Base-by-base conservation (phyloP, 1,284 basidiomycete genomes). In the Leucoagaricus sp. region DNA sequence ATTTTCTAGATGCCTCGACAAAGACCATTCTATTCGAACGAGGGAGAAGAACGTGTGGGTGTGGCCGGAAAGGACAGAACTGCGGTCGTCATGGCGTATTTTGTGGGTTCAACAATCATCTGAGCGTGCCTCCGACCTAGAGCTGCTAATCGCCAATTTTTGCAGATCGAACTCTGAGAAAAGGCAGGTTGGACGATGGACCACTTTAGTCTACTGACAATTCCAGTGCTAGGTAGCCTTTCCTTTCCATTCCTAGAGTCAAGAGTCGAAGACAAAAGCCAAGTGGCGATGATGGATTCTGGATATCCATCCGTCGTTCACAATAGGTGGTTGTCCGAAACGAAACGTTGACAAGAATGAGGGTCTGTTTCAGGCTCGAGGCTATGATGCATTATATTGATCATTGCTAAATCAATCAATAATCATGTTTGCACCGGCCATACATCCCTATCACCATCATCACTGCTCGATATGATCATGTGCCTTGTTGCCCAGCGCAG, bases 391-490 rank as follows among this genome's bases (percentile, higher is more conserved):
- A 48, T 48, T 4, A 48, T 3, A 19, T 13, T 48, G 46, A 28
- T 48, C 46, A 48, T 33, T 21, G 41, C 7, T 29, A 31, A 31
- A 48, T 33, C 46, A 48, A 31, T n/a, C 41, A 42, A 33, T 48
- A 29, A 31, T 48, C 28, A n/a, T 29, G 29, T 29, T 48, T 33
- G 46, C 46, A 48, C 26, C 28, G 29, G 29, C 28, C 29, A 19
- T 19, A 48, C 46, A 48, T 48, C 12, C 19, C 19, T n/a, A 31
- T 46, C 3, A 1, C 3, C 6, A 17, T 41, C 12, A 17, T 41
- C 8, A 17, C 38, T 19, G 21, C 38, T 40, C 38, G 21, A 40
- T 19, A 40, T 21, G 17, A 5, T 8, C 6, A 38, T 38, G 36
- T 5, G 6, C 6, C 44, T 46, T 46, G 26, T 29, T 40, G n/a